Conservation (phyloP, 352 stramenopile species). For the Pythium utonaiense region DNA sequence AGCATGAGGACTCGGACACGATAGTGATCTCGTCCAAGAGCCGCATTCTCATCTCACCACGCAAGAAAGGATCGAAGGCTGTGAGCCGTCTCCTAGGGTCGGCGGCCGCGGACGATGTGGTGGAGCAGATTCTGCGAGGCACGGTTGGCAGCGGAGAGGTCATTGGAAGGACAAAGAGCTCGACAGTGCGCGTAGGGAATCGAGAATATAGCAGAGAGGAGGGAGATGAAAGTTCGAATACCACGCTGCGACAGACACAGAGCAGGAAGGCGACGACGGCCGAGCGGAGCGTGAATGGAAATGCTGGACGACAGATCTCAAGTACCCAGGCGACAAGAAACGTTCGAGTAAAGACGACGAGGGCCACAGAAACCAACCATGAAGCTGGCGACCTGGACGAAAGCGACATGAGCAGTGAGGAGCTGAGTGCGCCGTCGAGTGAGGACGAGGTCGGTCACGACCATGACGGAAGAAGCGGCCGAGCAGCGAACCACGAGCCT, state of each 20-base stretch:
- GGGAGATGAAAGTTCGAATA: not conserved
- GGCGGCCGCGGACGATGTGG: slow-evolving; percentile 15
- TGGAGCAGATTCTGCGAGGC: slow-evolving; percentile 16
- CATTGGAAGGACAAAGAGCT: slow-evolving; percentile 3
- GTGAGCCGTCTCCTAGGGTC: slow-evolving; percentile 19
- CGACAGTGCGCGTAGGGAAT: slow-evolving; percentile 3
- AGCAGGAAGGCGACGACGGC: not conserved
- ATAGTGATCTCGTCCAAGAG: slow-evolving; percentile 61
- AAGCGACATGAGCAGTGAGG: not conserved
- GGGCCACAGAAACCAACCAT: not conserved
- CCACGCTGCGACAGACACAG: not conserved
- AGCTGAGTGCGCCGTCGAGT: slow-evolving; percentile 13
- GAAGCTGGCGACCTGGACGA: not conserved
- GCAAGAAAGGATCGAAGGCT: slow-evolving; percentile 27
- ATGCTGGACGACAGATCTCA: not conserved
- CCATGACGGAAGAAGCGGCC: not conserved
- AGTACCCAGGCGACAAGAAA: not conserved
- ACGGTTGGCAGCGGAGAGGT: not conserved
- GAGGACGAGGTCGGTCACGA: not conserved
- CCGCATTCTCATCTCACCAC: slow-evolving; percentile 57
- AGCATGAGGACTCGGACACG: slow-evolving; percentile 35
- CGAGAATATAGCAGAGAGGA: not conserved
- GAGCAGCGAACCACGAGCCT: not conserved
- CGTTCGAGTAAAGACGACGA: not conserved
- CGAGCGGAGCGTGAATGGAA: not conserved